Conservation (phyloP, 345 rosid species). For the Brassica rapa region DNA sequence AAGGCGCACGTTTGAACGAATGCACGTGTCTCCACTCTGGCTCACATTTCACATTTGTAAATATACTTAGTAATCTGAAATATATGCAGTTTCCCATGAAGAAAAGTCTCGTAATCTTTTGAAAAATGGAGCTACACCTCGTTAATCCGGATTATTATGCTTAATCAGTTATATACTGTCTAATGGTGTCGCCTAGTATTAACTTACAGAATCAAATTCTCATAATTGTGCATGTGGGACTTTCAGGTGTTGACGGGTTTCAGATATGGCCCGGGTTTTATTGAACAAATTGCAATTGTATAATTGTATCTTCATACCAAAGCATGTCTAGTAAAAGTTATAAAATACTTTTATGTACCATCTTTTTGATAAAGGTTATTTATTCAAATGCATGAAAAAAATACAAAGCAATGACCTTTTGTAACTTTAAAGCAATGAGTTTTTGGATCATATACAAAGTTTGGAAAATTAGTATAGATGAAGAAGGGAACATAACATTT, state of each 20-base stretch:
- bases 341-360: neutral
- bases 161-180: neutral
- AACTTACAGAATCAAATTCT: neutral
- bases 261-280: too few relatives aligned
- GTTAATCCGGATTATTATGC: neutral
- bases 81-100: neutral
- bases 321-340: neutral
- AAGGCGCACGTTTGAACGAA: neutral
- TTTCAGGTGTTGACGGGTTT: too few relatives aligned
- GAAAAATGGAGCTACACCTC: conserved; percentile 5
- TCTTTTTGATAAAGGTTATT: too few relatives aligned
- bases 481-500: too few relatives aligned
- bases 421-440: too few relatives aligned
- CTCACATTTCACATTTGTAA: neutral
- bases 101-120: neutral
- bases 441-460: too few relatives aligned
- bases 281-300: neutral
- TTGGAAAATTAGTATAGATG: too few relatives aligned
- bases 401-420: too few relatives aligned
- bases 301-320: neutral
- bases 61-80: neutral
- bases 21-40: neutral
- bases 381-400: too few relatives aligned
- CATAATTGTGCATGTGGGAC: too few relatives aligned
- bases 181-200: neutral